A percentile compares a stretch with the other conserved stretches of the same genome.
These are phyloP conservation scores for Tilletia setariae DNA, from an alignment of 1,284 basidiomycete species.

Conservation along the genomic window DNA sequence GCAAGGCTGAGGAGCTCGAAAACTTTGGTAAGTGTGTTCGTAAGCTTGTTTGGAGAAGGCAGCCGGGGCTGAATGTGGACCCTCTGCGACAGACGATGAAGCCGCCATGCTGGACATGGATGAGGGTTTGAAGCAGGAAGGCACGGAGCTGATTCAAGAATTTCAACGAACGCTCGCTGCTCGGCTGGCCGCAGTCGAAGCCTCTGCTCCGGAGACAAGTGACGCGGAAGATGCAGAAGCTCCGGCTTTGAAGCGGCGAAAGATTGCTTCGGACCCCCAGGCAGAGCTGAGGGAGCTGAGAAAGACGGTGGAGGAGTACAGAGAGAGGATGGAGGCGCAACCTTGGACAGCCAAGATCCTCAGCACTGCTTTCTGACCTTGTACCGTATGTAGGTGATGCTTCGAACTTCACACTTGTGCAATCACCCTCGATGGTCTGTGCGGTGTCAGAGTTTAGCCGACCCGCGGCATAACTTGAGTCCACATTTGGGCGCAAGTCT, in stretches of 20 bases:
- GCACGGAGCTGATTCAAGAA: constrained; percentile 74
- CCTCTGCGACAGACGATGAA: constrained; percentile 20
- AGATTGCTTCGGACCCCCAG: constrained; percentile 9
- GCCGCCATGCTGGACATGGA: constrained; percentile 23
- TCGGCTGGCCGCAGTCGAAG: constrained; percentile 13
- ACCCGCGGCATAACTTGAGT: too few species aligned
- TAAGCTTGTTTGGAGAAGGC: not conserved
- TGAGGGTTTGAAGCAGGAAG: constrained; percentile 69
- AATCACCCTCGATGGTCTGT: too few species aligned
- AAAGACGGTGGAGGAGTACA: constrained; percentile 21
- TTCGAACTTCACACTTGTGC: too few species aligned
- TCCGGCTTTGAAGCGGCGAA: not conserved
- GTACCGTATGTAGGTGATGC: too few species aligned
- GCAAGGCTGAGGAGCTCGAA: constrained; percentile 93
- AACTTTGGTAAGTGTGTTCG: constrained; percentile 66
- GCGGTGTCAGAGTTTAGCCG: too few species aligned
- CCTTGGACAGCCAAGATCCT: constrained; percentile 14
- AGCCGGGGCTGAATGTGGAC: not conserved
- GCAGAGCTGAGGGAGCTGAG: constrained; percentile 17
- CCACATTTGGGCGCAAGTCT: too few species aligned
- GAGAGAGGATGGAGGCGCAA: constrained; percentile 14
- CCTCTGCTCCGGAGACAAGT: constrained; percentile 21
- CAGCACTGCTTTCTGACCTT: constrained; percentile 1
- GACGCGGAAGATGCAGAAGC: constrained; percentile 57
- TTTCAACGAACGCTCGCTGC: constrained; percentile 73